phyloP scores from a whole-genome alignment of 2,329 filamentous ascomycete genomes.

The Leptographium radiaticola region DNA sequence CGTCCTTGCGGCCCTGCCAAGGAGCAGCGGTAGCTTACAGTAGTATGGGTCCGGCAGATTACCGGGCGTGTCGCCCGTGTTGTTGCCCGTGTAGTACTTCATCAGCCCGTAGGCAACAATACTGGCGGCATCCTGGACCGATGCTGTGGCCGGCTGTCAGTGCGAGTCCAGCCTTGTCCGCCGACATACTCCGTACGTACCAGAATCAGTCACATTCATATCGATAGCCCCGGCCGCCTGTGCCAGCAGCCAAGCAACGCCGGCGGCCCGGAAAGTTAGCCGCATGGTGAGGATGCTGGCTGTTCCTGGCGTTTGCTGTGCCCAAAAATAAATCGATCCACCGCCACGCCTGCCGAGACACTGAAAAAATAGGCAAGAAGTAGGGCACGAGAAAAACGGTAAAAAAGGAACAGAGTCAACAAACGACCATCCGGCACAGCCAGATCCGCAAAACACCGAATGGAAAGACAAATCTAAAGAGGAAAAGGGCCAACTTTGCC shows the following conservation, averaged over 20 bases:
- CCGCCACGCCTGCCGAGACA: neutral
- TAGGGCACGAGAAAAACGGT: neutral
- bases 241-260: constrained; percentile 7
- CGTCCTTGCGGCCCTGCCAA: constrained; percentile 1
- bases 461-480: neutral
- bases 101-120: constrained; percentile 25
- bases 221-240: constrained; percentile 8
- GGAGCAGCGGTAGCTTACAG: constrained; percentile 29
- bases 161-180: neutral
- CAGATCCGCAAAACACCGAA: neutral
- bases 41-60: constrained; percentile 50
- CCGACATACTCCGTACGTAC: neutral
- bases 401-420: neutral
- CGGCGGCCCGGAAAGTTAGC: constrained; percentile 1
- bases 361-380: constrained; percentile 5
- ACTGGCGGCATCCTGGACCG: constrained; percentile 33
- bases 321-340: neutral
- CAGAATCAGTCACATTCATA: constrained; percentile 1
- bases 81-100: constrained; percentile 42
- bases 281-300: neutral
- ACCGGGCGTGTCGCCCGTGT: constrained; percentile 43
- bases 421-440: neutral
- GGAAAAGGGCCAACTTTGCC: neutral
- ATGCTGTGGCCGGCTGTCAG: constrained; percentile 23
- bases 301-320: neutral